Percentiles rank a stretch among this genome's conserved stretches.
Evolutionary conservation across 768 basidiomycete genomes (phyloP).

Genomic region (Auricularia sp.): DNA sequence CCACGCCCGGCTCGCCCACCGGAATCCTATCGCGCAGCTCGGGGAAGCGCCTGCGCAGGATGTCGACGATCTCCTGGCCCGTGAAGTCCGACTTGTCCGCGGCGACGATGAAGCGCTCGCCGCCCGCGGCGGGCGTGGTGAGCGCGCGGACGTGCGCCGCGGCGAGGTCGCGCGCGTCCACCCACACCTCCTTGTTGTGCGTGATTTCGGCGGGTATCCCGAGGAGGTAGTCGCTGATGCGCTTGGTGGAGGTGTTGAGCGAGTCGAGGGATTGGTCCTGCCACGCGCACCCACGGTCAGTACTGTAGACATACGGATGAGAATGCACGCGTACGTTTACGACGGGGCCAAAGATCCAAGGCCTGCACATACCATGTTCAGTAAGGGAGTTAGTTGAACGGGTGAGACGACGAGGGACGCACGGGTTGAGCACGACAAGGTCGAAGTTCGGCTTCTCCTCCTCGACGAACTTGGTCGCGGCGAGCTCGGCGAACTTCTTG

Average conservation of each 20-base stretch:
- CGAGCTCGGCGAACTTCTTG: background rate
- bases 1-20: background rate
- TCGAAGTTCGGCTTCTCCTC: background rate
- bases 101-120: slow-evolving; percentile 45
- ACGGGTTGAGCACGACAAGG: background rate
- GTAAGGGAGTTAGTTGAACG: background rate
- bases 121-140: slow-evolving; percentile 40
- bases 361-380: background rate
- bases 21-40: background rate
- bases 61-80: background rate
- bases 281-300: background rate
- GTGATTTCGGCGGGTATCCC: background rate
- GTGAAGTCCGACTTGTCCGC: slow-evolving; percentile 7
- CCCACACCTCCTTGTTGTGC: slow-evolving; percentile 18
- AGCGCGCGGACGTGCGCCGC: slow-evolving; percentile 45
- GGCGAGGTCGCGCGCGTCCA: slow-evolving; percentile 49
- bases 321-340: background rate
- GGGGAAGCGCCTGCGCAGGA: background rate
- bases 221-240: background rate
- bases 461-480: background rate
- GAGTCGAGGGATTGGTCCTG: background rate
- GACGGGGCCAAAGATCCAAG: background rate
- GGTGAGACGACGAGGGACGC: background rate
- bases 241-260: background rate
- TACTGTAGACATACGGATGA: no score